Evolutionary conservation across 805 yeast genomes (phyloP).

Genomic region (Monosporozyma siamensis): DNA sequence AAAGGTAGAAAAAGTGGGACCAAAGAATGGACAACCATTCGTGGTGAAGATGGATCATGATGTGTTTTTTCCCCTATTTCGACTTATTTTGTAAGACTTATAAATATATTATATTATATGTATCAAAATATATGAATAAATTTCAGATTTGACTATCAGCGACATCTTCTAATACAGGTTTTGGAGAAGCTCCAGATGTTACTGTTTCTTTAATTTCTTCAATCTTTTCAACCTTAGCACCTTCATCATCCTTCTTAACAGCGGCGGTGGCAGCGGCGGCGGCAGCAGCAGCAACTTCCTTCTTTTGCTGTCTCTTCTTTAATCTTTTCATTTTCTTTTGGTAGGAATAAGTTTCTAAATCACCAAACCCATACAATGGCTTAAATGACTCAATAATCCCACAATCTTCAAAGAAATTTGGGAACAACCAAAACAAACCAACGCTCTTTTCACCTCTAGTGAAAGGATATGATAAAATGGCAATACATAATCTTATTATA

Average conservation of each 20-base stretch:
- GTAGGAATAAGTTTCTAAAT: constrained; percentile 28
- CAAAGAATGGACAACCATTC: constrained; percentile 58
- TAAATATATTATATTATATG: neutral
- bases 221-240: constrained; percentile 4
- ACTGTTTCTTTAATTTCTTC: constrained; percentile 1
- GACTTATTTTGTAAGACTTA: neutral
- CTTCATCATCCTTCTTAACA: neutral
- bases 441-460: constrained; percentile 7
- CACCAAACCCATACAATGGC: constrained; percentile 84
- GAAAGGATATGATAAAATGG: constrained; percentile 33
- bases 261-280: too few relatives aligned
- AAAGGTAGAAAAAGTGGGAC: constrained; percentile 62
- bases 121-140: neutral
- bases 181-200: neutral
- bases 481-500: constrained; percentile 63
- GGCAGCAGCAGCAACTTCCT: neutral
- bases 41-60: constrained; percentile 78
- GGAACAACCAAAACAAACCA: constrained; percentile 91
- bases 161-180: constrained; percentile 4
- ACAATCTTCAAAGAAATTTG: constrained; percentile 90
- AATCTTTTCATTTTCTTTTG: constrained; percentile 27
- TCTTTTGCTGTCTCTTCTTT: constrained; percentile 22
- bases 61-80: too few relatives aligned
- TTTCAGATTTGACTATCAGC: neutral
- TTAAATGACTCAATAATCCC: constrained; percentile 86